phyloP scores from a whole-genome alignment of 2,329 filamentous ascomycete species.

The Aspergillus eucalypticola region DNA sequence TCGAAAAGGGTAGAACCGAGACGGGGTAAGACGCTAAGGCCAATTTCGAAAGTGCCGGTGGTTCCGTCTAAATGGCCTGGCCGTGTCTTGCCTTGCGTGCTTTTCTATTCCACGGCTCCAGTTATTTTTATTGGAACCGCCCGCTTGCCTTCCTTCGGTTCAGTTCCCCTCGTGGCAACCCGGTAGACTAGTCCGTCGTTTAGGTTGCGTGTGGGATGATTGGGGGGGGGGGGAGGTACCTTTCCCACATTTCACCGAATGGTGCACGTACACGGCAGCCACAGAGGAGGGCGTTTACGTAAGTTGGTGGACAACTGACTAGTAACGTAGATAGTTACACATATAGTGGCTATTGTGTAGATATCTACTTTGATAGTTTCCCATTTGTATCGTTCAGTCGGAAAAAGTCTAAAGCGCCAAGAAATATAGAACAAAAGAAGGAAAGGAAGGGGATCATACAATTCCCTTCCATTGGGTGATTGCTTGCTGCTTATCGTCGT shows the following conservation, averaged over 20 bases:
- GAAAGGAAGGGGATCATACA: background rate
- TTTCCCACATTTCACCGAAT: background rate
- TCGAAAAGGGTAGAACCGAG: conserved; percentile 1
- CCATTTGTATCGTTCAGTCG: background rate
- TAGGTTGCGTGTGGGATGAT: background rate
- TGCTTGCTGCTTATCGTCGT: conserved; percentile 6
- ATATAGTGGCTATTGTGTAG: too few relatives aligned
- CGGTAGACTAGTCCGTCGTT: background rate
- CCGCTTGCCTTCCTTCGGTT: too few relatives aligned
- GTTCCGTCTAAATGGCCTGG: conserved; percentile 2
- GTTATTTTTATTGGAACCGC: background rate
- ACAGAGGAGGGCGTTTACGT: background rate
- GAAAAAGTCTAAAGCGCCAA: background rate
- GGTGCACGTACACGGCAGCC: background rate
- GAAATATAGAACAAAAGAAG: background rate
- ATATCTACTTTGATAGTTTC: too few relatives aligned
- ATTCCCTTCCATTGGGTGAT: background rate
- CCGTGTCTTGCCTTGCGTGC: too few relatives aligned
- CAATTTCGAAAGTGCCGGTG: background rate
- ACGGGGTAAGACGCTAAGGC: background rate
- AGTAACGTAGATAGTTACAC: too few relatives aligned
- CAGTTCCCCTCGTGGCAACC: too few relatives aligned
- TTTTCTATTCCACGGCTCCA: too few relatives aligned
- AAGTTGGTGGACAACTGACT: too few relatives aligned
- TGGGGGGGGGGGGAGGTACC: background rate